These are phyloP conservation scores for Daldinia caldariorum DNA, from an alignment of 495 filamentous ascomycete genomes.

Conservation along the genomic window DNA sequence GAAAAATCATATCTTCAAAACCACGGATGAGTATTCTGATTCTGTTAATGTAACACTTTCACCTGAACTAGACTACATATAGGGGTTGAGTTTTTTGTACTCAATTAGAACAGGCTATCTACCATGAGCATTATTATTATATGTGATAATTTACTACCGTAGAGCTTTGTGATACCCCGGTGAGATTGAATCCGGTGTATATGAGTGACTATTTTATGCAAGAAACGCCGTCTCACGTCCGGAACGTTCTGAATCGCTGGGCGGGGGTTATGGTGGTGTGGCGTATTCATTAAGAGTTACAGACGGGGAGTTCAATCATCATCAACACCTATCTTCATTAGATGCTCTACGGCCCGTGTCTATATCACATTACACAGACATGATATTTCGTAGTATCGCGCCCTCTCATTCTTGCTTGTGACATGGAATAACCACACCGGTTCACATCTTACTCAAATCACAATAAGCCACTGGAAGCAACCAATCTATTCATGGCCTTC, in stretches of 20 bases:
- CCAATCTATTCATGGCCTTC: background rate
- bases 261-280: background rate
- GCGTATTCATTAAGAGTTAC: slow-evolving; percentile 1
- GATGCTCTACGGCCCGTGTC: background rate
- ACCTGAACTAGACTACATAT: background rate
- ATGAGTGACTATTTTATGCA: background rate
- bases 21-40: background rate
- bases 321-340: background rate
- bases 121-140: background rate
- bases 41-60: background rate
- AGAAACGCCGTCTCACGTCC: background rate
- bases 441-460: background rate
- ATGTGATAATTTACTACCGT: background rate
- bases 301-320: background rate
- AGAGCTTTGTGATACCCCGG: background rate
- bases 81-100: background rate
- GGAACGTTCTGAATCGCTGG: background rate
- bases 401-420: background rate
- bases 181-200: background rate
- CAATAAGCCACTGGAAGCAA: background rate
- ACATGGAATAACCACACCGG: background rate
- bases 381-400: background rate
- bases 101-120: background rate
- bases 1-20: background rate
- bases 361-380: slow-evolving; percentile 1